Conservation (phyloP, 2,329 filamentous ascomycete genomes). For the Myriosclerotinia duriaeana region DNA sequence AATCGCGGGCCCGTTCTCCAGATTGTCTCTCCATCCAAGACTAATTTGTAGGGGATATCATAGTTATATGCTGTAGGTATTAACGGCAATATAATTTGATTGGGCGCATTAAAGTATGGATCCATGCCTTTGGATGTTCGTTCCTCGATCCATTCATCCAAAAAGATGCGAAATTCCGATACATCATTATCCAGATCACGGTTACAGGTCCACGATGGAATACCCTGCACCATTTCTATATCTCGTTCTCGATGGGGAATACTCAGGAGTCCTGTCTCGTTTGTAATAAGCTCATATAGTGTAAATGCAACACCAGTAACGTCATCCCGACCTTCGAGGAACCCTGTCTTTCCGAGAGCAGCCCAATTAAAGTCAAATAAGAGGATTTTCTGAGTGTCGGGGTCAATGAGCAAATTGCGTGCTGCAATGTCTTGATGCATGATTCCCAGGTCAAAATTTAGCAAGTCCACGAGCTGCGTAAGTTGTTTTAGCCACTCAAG, state of each 20-base stretch:
- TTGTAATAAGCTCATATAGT: constrained; percentile 31
- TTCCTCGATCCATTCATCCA: neutral
- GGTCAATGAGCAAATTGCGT: constrained; percentile 44
- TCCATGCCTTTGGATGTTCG: neutral
- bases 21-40: neutral
- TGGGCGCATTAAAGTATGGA: neutral
- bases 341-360: constrained; percentile 17
- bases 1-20: neutral
- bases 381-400: constrained; percentile 40
- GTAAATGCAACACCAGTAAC: constrained; percentile 33
- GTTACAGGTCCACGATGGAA: constrained; percentile 32
- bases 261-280: constrained; percentile 23
- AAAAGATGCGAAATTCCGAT: neutral
- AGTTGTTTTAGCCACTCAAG: constrained; percentile 44
- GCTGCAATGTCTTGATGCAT: constrained; percentile 44
- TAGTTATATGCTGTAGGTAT: neutral
- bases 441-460: constrained; percentile 44
- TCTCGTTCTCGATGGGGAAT: constrained; percentile 25
- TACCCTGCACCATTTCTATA: constrained; percentile 28
- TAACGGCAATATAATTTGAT: neutral
- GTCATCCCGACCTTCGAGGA: constrained; percentile 33
- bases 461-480: constrained; percentile 42
- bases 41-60: neutral
- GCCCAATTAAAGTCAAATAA: constrained; percentile 43
- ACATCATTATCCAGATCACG: constrained; percentile 22